Evolutionary conservation across 805 yeast species (phyloP).

Genomic region (Huiozyma sinensis): DNA sequence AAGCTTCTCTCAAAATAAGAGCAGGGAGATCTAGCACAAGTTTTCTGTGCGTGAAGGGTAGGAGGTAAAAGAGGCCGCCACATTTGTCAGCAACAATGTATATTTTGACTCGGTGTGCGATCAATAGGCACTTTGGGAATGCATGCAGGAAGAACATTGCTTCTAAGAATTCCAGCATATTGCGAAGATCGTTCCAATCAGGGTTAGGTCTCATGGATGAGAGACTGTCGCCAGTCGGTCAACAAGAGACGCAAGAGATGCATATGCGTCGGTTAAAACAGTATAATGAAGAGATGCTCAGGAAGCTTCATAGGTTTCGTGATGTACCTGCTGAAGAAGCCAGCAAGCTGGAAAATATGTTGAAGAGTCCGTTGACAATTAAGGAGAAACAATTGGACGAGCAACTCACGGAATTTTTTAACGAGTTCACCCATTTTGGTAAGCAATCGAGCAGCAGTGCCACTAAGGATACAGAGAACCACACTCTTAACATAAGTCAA

Average conservation of each 20-base stretch:
- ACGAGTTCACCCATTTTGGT: constrained; percentile 12
- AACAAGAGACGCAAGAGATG: no score
- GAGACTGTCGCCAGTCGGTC: no score
- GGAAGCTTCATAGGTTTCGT: no score
- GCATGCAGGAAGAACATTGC: neutral
- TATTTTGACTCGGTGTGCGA: no score
- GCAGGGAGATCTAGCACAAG: no score
- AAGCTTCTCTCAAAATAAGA: no score
- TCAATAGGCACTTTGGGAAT: no score
- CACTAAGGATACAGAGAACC: neutral
- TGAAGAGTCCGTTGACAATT: constrained; percentile 7
- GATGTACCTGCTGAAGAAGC: constrained; percentile 3
- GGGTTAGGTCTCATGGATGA: neutral
- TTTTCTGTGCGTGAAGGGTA: no score
- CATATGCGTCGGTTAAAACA: constrained; percentile 1
- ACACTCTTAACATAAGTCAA: neutral
- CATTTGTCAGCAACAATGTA: no score
- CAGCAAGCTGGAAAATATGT: neutral
- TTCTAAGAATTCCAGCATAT: neutral
- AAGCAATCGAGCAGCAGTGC: constrained; percentile 9
- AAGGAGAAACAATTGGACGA: constrained; percentile 25
- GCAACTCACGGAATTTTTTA: constrained; percentile 20
- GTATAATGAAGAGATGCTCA: constrained; percentile 13
- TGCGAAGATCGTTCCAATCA: neutral
- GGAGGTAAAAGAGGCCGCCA: no score